Base-by-base conservation (phyloP, 257 asterid genomes). In the Salvia miltiorrhiza region DNA sequence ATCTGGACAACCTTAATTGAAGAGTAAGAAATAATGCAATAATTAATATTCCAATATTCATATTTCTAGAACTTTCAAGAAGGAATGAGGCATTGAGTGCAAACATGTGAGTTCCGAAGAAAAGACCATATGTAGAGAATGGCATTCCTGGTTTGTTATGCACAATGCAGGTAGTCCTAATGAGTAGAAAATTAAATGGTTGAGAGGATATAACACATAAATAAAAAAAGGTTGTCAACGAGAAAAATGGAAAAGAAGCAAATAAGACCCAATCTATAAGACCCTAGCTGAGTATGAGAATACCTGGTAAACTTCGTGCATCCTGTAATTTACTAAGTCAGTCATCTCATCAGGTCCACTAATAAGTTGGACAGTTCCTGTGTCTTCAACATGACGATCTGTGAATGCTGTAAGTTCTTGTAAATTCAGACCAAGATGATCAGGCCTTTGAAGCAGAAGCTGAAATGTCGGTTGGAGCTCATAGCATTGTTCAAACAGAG, bases 401-500 rank as follows among this genome's bases (percentile, higher is more conserved):
- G 97, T 94, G 59, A 66, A 69, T 63, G 92, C 67, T 26, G 83
- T 75, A 32, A 77, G 72, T 80, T 94, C 99, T 12, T 65, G 78
- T 52, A 87, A 73, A 86, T 94, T 94, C 56, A 94, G 75, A 69
- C 82, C 90, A 43, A 94, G 96, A 54, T 9, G 81, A 74, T 90
- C 96, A 4, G 97, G 95, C 80, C 97, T 89, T 76, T 82, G 84
- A 57, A 94, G 94, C 47, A 94, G 87, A 58, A 85, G 86, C 73
- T 81, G 95, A 72, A 94, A 89, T 4, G 99, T 91, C 16, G 96
- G 99, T 55, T 94, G 97, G 56, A 94, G 84, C 70, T 94, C 99
- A 63, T 94, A 94, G 76, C 99, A 94, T 73, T 94, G 97, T 69
- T 94, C 99, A 74, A 94, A 94, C 63, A 94, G 86, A 65, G 96